Evolutionary conservation across 1,284 basidiomycete species (phyloP).

Genomic region (Retiboletus flavoniger): DNA sequence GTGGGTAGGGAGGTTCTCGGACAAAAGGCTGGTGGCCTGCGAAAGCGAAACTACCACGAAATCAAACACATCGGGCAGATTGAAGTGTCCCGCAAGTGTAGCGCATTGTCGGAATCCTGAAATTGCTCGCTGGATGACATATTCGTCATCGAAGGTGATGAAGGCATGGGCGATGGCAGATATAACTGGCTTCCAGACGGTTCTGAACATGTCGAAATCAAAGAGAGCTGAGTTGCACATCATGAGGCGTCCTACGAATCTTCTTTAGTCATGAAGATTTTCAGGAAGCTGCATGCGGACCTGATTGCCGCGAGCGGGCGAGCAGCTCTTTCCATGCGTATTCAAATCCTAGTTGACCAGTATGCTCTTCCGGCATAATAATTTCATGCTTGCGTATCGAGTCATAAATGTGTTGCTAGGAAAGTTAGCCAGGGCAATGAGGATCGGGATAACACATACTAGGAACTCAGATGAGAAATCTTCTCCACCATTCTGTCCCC

Average conservation of each 20-base stretch:
- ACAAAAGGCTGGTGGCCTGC: constrained; percentile 80
- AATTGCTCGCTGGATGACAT: constrained; percentile 92
- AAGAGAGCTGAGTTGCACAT: constrained; percentile 78
- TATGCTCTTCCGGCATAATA: constrained; percentile 97
- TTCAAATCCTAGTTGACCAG: constrained; percentile 95
- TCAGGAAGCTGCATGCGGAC: constrained; percentile 41
- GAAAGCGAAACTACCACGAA: constrained; percentile 92
- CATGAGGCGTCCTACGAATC: constrained; percentile 65
- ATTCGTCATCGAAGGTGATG: constrained; percentile 94
- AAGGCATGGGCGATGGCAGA: constrained; percentile 92
- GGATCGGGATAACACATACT: constrained; percentile 45
- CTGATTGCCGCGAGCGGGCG: constrained; percentile 76
- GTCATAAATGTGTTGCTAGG: constrained; percentile 85
- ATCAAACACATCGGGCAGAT: constrained; percentile 94
- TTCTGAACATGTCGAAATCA: constrained; percentile 91
- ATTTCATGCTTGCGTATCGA: constrained; percentile 95
- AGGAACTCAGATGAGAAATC: constrained; percentile 88
- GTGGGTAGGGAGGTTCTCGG: constrained; percentile 68
- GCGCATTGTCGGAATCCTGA: constrained; percentile 96
- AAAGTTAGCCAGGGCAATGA: constrained; percentile 6
- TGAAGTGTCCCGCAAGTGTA: constrained; percentile 86
- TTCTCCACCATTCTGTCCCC: constrained; percentile 86
- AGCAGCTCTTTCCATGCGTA: constrained; percentile 98
- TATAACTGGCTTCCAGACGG: constrained; percentile 89
- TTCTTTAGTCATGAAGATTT: constrained; percentile 7